These are phyloP conservation scores for Ogataea nitratoaversa DNA, from an alignment of 805 yeast genomes.

Conservation along the genomic window DNA sequence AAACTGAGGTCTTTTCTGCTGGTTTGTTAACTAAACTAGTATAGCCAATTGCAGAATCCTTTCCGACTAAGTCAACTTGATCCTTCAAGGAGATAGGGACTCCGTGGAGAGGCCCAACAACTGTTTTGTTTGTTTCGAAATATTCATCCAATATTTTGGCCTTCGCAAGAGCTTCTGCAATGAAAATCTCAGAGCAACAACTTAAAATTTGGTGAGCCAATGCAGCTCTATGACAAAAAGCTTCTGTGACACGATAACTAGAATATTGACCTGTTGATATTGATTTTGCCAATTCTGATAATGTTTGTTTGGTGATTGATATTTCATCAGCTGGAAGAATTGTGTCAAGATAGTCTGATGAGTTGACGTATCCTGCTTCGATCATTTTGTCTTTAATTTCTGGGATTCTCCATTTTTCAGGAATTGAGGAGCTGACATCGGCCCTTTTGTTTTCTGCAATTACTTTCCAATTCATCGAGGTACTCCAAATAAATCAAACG, in stretches of 20 bases:
- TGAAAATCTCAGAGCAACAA: constrained; percentile 43
- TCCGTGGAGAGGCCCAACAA: constrained; percentile 59
- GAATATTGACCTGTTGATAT: constrained; percentile 37
- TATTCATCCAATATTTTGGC: constrained; percentile 52
- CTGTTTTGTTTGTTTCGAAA: constrained; percentile 38
- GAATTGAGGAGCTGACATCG: constrained; percentile 22
- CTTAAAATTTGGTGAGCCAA: constrained; percentile 47
- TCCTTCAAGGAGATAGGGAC: constrained; percentile 62
- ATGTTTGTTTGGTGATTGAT: constrained; percentile 39
- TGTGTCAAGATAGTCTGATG: constrained; percentile 33
- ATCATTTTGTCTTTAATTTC: constrained; percentile 29
- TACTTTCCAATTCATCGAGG: neutral
- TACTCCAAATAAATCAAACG: too few species aligned
- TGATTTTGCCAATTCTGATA: constrained; percentile 28
- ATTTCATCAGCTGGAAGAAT: constrained; percentile 33
- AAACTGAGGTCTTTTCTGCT: constrained; percentile 35
- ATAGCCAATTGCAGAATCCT: constrained; percentile 49
- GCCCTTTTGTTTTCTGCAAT: neutral
- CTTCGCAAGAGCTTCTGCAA: constrained; percentile 44
- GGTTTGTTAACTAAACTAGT: constrained; percentile 39
- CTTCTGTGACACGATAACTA: constrained; percentile 40
- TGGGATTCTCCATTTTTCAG: constrained; percentile 42
- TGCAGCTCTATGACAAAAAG: constrained; percentile 45
- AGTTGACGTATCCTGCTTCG: constrained; percentile 35
- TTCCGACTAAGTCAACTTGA: constrained; percentile 47